Conservation (phyloP, 257 asterid genomes). For the Jaltomata sinuosa region DNA sequence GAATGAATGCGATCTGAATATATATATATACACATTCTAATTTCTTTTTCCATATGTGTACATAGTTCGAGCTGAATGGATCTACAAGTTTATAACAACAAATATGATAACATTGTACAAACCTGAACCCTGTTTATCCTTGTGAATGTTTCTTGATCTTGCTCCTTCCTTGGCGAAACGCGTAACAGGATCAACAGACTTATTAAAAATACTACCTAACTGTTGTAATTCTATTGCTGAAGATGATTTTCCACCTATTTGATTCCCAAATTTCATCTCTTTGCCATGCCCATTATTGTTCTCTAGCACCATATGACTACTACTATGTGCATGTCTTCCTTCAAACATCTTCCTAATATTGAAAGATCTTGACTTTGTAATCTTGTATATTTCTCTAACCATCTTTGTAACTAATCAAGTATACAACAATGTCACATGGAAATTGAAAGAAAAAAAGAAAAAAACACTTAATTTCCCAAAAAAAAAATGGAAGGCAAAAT, state of each 20-base stretch:
- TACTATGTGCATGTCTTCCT: conserved; percentile 22
- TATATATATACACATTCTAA: background rate
- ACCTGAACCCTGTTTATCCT: conserved; percentile 36
- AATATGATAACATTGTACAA: background rate
- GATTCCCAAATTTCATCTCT: conserved; percentile 19
- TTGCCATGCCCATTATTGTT: conserved; percentile 11
- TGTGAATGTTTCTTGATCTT: conserved; percentile 6
- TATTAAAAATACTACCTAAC: conserved; percentile 11
- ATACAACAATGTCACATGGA: background rate
- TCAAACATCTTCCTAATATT: conserved; percentile 41
- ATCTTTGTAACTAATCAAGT: background rate
- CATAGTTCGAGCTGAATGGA: background rate
- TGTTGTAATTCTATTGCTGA: conserved; percentile 12
- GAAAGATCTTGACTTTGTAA: conserved; percentile 42
- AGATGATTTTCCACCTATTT: conserved; percentile 4
- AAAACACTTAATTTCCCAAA: background rate
- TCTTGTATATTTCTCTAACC: conserved; percentile 25
- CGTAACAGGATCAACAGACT: conserved; percentile 15
- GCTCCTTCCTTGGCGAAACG: conserved; percentile 10
- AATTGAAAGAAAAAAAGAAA: background rate
- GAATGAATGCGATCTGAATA: background rate
- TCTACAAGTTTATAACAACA: background rate
- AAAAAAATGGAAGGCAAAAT: background rate
- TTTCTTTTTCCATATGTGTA: background rate
- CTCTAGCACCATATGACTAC: conserved; percentile 12